Base-by-base conservation (phyloP, 2,329 filamentous ascomycete genomes). In the Teratosphaeria viscida region DNA sequence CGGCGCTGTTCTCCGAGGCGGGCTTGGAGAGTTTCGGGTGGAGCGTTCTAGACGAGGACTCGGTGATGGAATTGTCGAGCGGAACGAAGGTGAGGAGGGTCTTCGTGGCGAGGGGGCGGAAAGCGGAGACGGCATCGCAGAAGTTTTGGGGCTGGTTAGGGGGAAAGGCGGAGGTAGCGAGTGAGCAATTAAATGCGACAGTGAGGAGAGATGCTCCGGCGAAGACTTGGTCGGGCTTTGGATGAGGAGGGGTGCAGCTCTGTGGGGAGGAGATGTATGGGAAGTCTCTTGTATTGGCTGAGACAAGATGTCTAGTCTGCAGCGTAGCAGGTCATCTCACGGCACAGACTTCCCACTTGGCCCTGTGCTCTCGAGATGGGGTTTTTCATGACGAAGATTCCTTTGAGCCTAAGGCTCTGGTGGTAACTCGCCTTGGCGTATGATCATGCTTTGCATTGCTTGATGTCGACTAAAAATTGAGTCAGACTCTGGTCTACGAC, bases 61-160 rank as follows among this genome's bases (percentile, higher is more conserved):
- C 67, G 6, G 59, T 65, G 12, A 67, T 73, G 66, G 62, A 68
- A 59, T 58, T 69, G 54, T 60, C 64, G 49, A 63, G 59, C 12
- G 68, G 68, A 8, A 65, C 61, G 39, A 61, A 64, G 19, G 60
- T 66, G 32, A 60, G 69, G 54, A 71, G 59, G n/a, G 54, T 71
- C 19, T 73, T 73, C 59, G 62, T 73, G 39, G 70, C 70, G 3
- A 70, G 66, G 57, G 71, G 66, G 2, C 65, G 66, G 56, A 68
- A 64, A 57, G 57, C 61, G 14, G 43, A 23, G 43, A 49, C 43
- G 19, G 43, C 43, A 8, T 49, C 16, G 43, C 43, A 49, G n/a
- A 49, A 49, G n/a, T 49, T 49, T 19, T 49, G 43, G n/a, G 43
- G 16, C 5, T 49, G 43, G 43, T 4, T 49, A 6, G 16, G n/a